A percentile compares a stretch with the other conserved stretches of the same genome.
Evolutionary conservation across 2,329 filamentous ascomycete species (phyloP).

Genomic region (Penicillium sp.): DNA sequence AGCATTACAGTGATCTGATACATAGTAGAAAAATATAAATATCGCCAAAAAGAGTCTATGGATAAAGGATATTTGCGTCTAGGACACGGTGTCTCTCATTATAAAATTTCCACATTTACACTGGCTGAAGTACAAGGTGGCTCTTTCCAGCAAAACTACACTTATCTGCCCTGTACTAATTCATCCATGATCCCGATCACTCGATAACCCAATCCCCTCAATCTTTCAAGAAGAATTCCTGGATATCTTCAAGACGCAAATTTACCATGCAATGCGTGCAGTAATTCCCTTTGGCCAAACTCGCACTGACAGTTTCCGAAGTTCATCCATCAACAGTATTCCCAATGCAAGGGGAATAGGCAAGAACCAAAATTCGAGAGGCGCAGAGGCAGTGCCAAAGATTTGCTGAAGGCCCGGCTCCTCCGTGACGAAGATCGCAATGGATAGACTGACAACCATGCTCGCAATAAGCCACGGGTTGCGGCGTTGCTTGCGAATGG

Average conservation of each 20-base stretch:
- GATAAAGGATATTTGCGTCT: too few relatives aligned
- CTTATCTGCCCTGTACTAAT: too few relatives aligned
- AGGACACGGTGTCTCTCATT: too few relatives aligned
- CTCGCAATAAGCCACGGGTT: constrained; percentile 59
- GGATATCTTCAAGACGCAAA: too few relatives aligned
- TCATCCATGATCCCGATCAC: not conserved
- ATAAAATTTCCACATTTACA: too few relatives aligned
- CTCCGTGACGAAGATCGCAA: constrained; percentile 62
- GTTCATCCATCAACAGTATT: constrained; percentile 59
- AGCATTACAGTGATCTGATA: too few relatives aligned
- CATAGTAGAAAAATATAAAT: too few relatives aligned
- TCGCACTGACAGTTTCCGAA: constrained; percentile 58
- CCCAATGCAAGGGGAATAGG: constrained; percentile 59
- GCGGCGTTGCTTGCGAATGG: constrained; percentile 53
- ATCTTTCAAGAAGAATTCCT: too few relatives aligned
- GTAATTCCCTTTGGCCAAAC: constrained; percentile 53
- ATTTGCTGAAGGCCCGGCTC: constrained; percentile 57
- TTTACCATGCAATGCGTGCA: constrained; percentile 58
- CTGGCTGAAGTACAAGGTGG: too few relatives aligned
- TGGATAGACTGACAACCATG: constrained; percentile 56
- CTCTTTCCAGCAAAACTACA: too few relatives aligned
- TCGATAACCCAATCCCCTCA: not conserved
- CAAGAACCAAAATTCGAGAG: constrained; percentile 60
- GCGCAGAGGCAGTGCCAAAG: constrained; percentile 58
- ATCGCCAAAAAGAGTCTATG: too few relatives aligned